Evolutionary conservation across 1,284 basidiomycete species (phyloP), one percentile per base, ranked within the genome.

Genomic region (Marasmius oreades): DNA sequence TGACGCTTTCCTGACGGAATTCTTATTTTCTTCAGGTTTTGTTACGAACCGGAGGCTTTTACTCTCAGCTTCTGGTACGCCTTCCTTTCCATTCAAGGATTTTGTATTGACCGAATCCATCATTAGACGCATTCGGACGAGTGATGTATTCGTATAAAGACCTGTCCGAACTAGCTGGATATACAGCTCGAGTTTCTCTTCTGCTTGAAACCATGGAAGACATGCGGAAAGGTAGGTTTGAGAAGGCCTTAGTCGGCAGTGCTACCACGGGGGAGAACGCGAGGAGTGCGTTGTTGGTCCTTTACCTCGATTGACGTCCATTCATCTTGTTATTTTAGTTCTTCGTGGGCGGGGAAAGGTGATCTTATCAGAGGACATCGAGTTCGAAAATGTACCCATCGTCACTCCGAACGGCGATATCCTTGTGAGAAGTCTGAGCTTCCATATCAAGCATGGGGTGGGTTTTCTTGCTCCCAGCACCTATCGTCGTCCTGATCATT

Each of bases 101-200:
- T 22, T n/a, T 7, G 42, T 3, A 54, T n/a, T 36, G 47, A 18
- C 20, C 24, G n/a, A 42, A 5, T 31, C 28, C 54, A 37, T n/a
- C 34, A 39, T 14, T 28, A 88, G 88, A 91, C 73, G 89, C 88
- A 2, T 85, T 91, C 61, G 88, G 88, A 48, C 83, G 89, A 22
- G 80, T 90, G 7, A 96, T 98, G 93, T 97, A 96, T 70, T 94
- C 92, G 12, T 98, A 98, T 78, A 98, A 92, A 78, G 94, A 98
- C 69, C 79, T 99, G 3, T 89, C 93, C 5, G 96, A 99, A 70
- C 83, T 99, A 31, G 94, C 95, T 1, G 96, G 96, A 11, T 98
- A 98, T 71, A 98, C 96, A 0, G 84, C 94, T 0, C 87, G 96
- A 18, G 95, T 99, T 0, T 88, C 91, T 23, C 84, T 90, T 51